Evolutionary conservation across 805 yeast species (phyloP).

Genomic region (Hanseniaspora jakobsenii): DNA sequence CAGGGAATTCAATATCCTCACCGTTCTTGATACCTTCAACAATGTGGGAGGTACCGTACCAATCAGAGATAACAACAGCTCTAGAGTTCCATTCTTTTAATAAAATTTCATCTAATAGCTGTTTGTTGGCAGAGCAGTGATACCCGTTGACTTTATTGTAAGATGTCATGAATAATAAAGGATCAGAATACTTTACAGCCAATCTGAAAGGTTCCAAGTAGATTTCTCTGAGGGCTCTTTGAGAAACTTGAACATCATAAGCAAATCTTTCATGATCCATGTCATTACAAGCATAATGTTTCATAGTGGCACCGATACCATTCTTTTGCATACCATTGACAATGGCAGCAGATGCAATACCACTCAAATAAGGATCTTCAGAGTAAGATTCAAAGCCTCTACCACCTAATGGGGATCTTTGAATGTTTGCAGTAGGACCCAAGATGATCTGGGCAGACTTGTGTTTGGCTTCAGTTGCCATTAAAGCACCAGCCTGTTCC

Average conservation of each 20-base stretch:
- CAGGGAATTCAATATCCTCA: conserved; percentile 58
- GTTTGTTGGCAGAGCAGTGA: conserved; percentile 40
- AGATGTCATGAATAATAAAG: conserved; percentile 48
- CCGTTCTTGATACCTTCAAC: conserved; percentile 42
- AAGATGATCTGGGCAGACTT: conserved; percentile 42
- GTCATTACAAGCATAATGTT: conserved; percentile 55
- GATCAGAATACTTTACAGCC: conserved; percentile 41
- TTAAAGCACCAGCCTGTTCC: conserved; percentile 37
- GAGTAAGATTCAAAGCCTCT: conserved; percentile 51
- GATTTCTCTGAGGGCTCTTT: conserved; percentile 53
- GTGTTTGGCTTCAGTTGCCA: conserved; percentile 44
- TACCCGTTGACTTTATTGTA: conserved; percentile 53
- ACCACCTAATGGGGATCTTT: conserved; percentile 49
- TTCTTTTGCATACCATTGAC: conserved; percentile 44
- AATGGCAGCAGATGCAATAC: conserved; percentile 36
- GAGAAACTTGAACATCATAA: conserved; percentile 39
- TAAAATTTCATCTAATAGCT: conserved; percentile 36
- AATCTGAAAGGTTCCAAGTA: conserved; percentile 53
- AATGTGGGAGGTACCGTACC: conserved; percentile 47
- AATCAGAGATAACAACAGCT: conserved; percentile 51
- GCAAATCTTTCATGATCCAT: conserved; percentile 43
- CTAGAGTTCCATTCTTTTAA: conserved; percentile 47
- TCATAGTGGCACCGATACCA: conserved; percentile 44
- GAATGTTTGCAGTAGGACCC: conserved; percentile 44
- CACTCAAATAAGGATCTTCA: conserved; percentile 47